phyloP scores from a whole-genome alignment of 495 filamentous ascomycete species.

The Jackrogersella multiformis region DNA sequence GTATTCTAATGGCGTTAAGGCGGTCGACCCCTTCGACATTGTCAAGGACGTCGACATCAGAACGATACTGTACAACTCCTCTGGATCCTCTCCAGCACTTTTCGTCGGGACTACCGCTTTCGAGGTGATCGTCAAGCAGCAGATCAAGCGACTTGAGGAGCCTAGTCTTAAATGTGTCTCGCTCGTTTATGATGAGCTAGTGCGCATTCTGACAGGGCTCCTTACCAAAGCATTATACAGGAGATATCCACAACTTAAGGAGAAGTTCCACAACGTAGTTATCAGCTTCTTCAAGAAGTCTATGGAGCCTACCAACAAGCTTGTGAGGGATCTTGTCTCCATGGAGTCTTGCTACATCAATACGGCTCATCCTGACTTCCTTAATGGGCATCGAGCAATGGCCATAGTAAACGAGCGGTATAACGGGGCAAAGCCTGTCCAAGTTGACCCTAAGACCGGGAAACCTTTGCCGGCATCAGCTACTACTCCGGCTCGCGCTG shows the following conservation, averaged over 20 bases:
- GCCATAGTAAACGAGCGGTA: conserved; percentile 94
- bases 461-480: conserved; percentile 81
- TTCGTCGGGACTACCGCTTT: conserved; percentile 99
- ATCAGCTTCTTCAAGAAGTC: conserved; percentile 97
- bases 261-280: conserved; percentile 96
- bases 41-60: conserved; percentile 98
- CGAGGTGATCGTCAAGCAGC: conserved; percentile 97
- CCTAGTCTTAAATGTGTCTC: conserved; percentile 96
- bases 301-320: conserved; percentile 97
- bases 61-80: conserved; percentile 97
- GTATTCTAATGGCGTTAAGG: conserved; percentile 97
- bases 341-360: conserved; percentile 99
- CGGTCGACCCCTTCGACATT: conserved; percentile 95
- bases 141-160: conserved; percentile 96
- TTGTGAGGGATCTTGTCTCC: conserved; percentile 88
- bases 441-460: conserved; percentile 98
- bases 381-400: conserved; percentile 98
- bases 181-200: conserved; percentile 96
- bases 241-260: conserved; percentile 90
- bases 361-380: conserved; percentile 97
- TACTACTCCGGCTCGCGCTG: conserved; percentile 69
- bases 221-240: conserved; percentile 90
- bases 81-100: conserved; percentile 93
- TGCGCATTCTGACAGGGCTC: conserved; percentile 91
- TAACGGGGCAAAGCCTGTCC: conserved; percentile 81